Base-by-base conservation (phyloP, 768 basidiomycete genomes). In the Sutorius australiensis region DNA sequence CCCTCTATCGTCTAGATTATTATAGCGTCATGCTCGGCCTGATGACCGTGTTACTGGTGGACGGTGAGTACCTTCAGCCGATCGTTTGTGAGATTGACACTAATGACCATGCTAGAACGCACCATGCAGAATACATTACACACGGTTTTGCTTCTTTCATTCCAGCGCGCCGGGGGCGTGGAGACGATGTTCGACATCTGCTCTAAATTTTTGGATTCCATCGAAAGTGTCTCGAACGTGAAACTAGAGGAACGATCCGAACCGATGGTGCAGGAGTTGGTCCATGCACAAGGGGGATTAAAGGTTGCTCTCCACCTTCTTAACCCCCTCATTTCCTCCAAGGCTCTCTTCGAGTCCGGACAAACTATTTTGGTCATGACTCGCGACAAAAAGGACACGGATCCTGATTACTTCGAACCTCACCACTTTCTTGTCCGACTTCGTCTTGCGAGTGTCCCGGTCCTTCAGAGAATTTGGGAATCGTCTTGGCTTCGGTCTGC, bases 401-500 rank as follows among this genome's bases (percentile, higher is more conserved):
- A 94, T 59, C 69, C 77, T 5, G 86, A 84, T 33, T 90, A 86
- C 66, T 95, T 95, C 55, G 89, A 93, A 60, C 81, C 92, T 0
- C 84, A 87, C 64, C 88, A 90, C 63, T 90, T 97, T 69, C 79
- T 98, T 46, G 86, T 98, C 58, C 83, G 79, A 54, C 74, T 95
- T 54, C 85, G 97, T 34, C 69, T 83, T 28, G 77, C 81, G 2
- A 76, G 84, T 19, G 71, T 93, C 19, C 90, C 93, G 0, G 66
- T 89, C 12, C 61, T 91, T 13, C 76, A 73, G 28, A 75, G 76
- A 7, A 75, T 94, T 17, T 98, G 97, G 97, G 78, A 85, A 51
- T 81, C 92, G 4, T 63, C 79, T 1, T 98, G 95, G 95, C 76
- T 98, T 0, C 74, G 82, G 24, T 77, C 80, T 5, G 82, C 88